Evolutionary conservation across 345 rosid species (phyloP).

Genomic region (Tarenaya hassleriana): DNA sequence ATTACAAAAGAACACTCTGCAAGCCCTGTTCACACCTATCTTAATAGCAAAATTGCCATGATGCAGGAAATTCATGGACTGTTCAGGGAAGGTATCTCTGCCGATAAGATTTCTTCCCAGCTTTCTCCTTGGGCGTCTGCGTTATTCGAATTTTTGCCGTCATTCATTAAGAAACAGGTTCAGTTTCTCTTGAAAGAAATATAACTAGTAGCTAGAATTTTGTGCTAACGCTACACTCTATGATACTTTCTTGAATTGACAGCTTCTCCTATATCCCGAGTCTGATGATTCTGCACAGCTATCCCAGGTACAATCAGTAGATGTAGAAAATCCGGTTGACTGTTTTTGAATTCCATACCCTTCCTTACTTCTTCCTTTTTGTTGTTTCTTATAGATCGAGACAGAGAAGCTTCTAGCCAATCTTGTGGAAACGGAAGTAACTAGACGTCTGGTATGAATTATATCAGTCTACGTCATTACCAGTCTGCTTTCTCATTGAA

Average conservation of each 20-base stretch:
- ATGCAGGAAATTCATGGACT: constrained; percentile 78
- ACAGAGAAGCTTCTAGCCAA: constrained; percentile 94
- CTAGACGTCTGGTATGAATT: constrained; percentile 67
- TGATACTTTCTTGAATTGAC: too few species aligned
- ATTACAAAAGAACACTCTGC: too few species aligned
- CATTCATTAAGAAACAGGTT: constrained; percentile 89
- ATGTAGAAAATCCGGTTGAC: too few species aligned
- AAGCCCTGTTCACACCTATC: too few species aligned
- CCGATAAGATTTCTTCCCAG: constrained; percentile 70
- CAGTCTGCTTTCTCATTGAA: too few species aligned
- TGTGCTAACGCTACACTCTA: too few species aligned
- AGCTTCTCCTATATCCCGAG: constrained; percentile 90
- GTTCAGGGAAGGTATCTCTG: constrained; percentile 60
- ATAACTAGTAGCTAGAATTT: too few species aligned
- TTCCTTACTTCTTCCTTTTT: too few species aligned
- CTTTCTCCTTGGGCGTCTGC: constrained; percentile 99
- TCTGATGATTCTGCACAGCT: constrained; percentile 99
- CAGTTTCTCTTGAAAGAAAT: too few species aligned
- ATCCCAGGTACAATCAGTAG: constrained; percentile 70
- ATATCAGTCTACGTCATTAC: too few species aligned
- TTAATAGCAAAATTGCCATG: neutral
- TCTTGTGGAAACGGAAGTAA: constrained; percentile 95
- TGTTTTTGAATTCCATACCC: too few species aligned
- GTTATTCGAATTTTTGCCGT: constrained; percentile 79
- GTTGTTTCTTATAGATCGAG: constrained; percentile 81